phyloP scores from a whole-genome alignment of 495 filamentous ascomycete species.

The Hapsidospora chrysogenum region DNA sequence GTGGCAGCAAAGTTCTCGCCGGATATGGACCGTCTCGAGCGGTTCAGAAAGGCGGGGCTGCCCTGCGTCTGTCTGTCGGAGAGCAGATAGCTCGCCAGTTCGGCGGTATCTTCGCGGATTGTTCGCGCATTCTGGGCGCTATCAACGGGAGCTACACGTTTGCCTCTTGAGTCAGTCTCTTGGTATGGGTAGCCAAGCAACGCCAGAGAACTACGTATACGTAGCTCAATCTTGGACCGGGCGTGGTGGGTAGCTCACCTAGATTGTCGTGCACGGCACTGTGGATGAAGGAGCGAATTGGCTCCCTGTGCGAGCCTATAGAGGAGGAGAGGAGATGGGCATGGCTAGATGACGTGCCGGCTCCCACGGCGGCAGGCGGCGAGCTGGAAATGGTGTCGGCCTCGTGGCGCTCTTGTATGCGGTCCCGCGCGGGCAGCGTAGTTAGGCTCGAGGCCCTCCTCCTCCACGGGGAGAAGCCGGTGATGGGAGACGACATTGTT shows the following conservation, averaged over 20 bases:
- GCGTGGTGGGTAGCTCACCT: conserved; percentile 27
- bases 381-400: too few species aligned
- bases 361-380: not conserved
- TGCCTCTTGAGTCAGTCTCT: too few species aligned
- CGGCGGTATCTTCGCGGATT: conserved; percentile 80
- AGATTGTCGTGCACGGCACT: conserved; percentile 47
- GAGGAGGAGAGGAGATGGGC: conserved; percentile 19
- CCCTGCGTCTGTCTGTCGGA: conserved; percentile 37
- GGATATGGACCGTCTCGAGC: conserved; percentile 4
- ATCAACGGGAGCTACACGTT: conserved; percentile 37
- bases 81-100: conserved; percentile 75
- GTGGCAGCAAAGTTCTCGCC: too few species aligned
- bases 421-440: conserved; percentile 10
- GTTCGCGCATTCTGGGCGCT: conserved; percentile 54
- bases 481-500: conserved; percentile 20
- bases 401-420: too few species aligned
- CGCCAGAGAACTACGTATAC: too few species aligned
- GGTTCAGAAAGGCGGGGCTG: conserved; percentile 21
- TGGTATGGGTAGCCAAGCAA: too few species aligned
- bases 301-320: conserved; percentile 39
- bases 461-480: conserved; percentile 22
- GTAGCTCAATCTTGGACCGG: not conserved
- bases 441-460: conserved; percentile 16
- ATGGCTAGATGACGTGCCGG: too few species aligned
- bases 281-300: conserved; percentile 65